Conservation (phyloP, 352 stramenopile species). For the Plasmopara halstedii region DNA sequence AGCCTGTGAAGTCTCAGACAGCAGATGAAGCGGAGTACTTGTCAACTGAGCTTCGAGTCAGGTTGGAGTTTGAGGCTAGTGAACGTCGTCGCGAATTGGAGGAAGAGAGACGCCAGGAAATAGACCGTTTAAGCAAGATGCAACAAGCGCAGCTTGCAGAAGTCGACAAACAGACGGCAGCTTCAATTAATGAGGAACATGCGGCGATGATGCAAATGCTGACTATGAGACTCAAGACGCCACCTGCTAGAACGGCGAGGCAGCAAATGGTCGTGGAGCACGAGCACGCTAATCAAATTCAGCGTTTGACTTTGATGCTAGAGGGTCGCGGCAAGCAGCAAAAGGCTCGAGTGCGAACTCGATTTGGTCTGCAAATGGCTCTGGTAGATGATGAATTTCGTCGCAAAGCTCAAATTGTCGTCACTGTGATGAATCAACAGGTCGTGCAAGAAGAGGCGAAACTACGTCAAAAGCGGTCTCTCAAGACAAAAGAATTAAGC, state of each 20-base stretch:
- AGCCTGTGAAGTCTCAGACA: slow-evolving; percentile 2
- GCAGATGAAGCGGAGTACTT: slow-evolving; percentile 25
- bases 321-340: slow-evolving; percentile 24
- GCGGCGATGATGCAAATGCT: slow-evolving; percentile 30
- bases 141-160: slow-evolving; percentile 18
- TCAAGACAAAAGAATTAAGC: neutral
- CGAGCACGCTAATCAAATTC: slow-evolving; percentile 36
- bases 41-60: slow-evolving; percentile 34
- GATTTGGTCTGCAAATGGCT: slow-evolving; percentile 13
- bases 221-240: slow-evolving; percentile 9
- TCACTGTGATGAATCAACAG: slow-evolving; percentile 40
- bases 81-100: slow-evolving; percentile 36
- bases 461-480: slow-evolving; percentile 26
- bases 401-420: slow-evolving; percentile 38
- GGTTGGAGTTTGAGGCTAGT: slow-evolving; percentile 42
- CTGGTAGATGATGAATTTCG: slow-evolving; percentile 47
- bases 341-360: slow-evolving; percentile 13
- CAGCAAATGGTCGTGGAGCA: slow-evolving; percentile 8
- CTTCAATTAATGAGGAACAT: slow-evolving; percentile 27
- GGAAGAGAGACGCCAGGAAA: slow-evolving; percentile 25
- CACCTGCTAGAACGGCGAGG: slow-evolving; percentile 2
- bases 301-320: slow-evolving; percentile 43
- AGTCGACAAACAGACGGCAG: slow-evolving; percentile 19
- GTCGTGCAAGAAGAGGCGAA: slow-evolving; percentile 45
- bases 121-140: slow-evolving; percentile 22